Evolutionary conservation across 106 monocot species (phyloP), one percentile per base, ranked within the genome.

Genomic region (Platanthera guangdongensis): DNA sequence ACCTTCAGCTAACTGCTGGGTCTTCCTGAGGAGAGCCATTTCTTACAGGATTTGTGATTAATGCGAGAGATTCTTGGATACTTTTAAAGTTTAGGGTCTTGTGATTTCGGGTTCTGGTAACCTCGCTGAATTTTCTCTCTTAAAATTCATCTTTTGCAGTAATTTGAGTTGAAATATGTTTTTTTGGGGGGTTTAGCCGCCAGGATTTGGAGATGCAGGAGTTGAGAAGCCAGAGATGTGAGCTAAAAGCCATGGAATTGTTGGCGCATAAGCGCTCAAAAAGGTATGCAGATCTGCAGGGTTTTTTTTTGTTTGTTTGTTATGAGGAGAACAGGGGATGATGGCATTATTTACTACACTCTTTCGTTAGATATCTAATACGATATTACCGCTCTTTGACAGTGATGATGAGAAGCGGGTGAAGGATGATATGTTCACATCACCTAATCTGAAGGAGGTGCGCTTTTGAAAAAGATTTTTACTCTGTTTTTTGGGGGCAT

Each of bases 351-450:
- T 64, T 60, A 14, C 50, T 47, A 49, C 47, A 10, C 14, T 4
- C 21, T 72, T 47, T 18, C n/a, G 6, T 6, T 70, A 22, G 11
- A 15, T 51, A 48, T n/a, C 54, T 60, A 73, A 68, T 45, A 49
- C 71, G 48, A 13, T 69, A 47, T 32, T 12, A 7, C 9, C 72
- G 9, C 7, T 15, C 71, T 76, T 21, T 72, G 57, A 50, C 87
- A 93, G 93, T 82, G 85, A 85, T 74, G 83, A 79, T 75, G 82
- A 83, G 21, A 72, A 81, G 68, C 83, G 67, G 32, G 19, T 55
- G 9, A 72, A 79, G 71, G 70, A 73, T 75, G 80, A 81, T 51
- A 30, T 74, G 32, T 71, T 78, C 52, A 79, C 83, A 80, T 78
- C 75, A 57, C 73, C 64, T 69, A 57, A 78, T 30, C 73, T 74